phyloP scores from a whole-genome alignment of 192 early-diverging fungal species.

The Coemansia sp. region DNA sequence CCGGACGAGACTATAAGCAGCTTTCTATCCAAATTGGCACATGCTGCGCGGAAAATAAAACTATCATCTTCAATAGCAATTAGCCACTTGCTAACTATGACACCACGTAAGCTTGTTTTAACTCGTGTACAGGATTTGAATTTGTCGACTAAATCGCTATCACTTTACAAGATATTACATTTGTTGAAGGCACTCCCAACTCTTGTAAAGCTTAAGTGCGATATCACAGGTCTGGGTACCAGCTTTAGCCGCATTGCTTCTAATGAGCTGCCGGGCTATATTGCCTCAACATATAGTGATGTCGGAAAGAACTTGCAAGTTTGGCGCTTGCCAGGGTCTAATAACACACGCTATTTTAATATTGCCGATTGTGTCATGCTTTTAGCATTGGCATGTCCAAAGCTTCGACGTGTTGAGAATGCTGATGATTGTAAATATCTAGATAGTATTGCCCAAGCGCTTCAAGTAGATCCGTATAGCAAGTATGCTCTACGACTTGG shows the following conservation, averaged over 20 bases:
- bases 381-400: conserved; percentile 3
- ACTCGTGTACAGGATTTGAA: background rate
- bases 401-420: background rate
- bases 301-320: background rate
- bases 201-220: background rate
- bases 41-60: background rate
- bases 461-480: background rate
- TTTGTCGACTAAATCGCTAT: background rate
- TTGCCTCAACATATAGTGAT: background rate
- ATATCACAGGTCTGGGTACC: background rate
- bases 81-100: background rate
- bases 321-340: background rate
- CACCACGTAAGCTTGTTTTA: background rate
- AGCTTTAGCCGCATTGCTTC: background rate
- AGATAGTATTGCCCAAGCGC: background rate
- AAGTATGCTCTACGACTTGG: background rate
- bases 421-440: background rate
- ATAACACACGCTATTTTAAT: background rate
- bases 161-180: background rate
- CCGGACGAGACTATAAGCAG: background rate
- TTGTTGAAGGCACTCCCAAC: conserved; percentile 1
- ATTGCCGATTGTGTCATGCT: background rate
- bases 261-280: background rate
- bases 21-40: background rate
- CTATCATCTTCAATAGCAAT: background rate